These are phyloP conservation scores for Eimeria maxima DNA, from an alignment of 169 alveolate genomes.

Conservation along the genomic window DNA sequence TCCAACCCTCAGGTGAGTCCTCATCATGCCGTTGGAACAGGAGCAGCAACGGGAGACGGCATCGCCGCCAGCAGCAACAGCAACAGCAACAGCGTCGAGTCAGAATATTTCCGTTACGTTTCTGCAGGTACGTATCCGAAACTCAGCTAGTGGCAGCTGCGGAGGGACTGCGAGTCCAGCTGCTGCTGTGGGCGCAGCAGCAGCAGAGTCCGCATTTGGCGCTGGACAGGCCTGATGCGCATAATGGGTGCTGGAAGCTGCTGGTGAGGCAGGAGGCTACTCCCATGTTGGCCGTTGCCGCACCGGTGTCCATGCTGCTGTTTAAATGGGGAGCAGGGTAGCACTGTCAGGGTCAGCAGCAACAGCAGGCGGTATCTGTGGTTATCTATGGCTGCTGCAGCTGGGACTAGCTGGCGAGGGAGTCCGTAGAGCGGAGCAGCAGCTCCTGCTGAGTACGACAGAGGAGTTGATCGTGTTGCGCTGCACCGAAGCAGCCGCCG, in stretches of 20 bases:
- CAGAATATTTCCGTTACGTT: neutral
- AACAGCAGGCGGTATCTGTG: neutral
- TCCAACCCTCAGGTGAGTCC: conserved; percentile 28
- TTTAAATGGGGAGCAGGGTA: neutral
- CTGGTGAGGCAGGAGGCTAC: neutral
- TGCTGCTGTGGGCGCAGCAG: conserved; percentile 42
- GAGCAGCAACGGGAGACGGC: neutral
- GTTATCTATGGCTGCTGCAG: conserved; percentile 18
- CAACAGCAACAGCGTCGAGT: no score
- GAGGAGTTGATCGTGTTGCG: conserved; percentile 27
- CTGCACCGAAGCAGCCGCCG: conserved; percentile 18
- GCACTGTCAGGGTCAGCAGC: neutral
- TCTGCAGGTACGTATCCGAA: neutral
- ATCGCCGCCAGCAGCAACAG: neutral
- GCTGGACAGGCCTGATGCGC: neutral
- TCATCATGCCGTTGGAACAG: neutral
- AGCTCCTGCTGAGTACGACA: neutral
- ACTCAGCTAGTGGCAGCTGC: conserved; percentile 35
- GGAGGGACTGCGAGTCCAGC: neutral
- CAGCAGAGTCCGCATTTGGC: neutral
- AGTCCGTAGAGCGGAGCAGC: conserved; percentile 20
- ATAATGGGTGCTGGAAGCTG: conserved; percentile 2
- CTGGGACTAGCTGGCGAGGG: conserved; percentile 31
- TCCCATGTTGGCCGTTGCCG: neutral
- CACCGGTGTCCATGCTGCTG: neutral